These are phyloP conservation scores for Schizonepeta tenuifolia DNA, from an alignment of 257 asterid species.

Conservation along the genomic window DNA sequence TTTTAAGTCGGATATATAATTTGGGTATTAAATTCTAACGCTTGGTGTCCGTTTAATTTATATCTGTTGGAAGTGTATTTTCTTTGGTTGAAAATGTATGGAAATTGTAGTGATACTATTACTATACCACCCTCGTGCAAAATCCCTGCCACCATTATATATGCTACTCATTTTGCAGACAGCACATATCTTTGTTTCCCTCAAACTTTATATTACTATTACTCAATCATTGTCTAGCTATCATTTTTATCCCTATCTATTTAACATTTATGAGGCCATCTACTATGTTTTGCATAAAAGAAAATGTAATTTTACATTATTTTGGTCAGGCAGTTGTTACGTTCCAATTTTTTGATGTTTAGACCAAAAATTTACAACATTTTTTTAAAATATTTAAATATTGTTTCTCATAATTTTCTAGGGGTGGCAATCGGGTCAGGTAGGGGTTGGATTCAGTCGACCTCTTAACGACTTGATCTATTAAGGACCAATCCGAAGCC, in stretches of 20 bases:
- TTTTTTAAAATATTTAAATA: too few relatives aligned
- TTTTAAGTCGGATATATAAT: too few relatives aligned
- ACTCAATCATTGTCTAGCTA: not conserved
- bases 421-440: too few relatives aligned
- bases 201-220: not conserved
- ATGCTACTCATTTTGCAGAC: slow-evolving; percentile 47
- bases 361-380: too few relatives aligned
- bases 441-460: too few relatives aligned
- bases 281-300: not conserved
- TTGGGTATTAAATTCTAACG: too few relatives aligned
- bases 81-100: not conserved
- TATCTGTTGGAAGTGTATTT: too few relatives aligned
- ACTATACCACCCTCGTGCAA: slow-evolving; percentile 32
- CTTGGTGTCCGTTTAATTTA: too few relatives aligned
- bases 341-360: too few relatives aligned
- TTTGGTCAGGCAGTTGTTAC: not conserved
- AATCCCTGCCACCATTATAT: slow-evolving; percentile 20
- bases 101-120: slow-evolving; percentile 2
- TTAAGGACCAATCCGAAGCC: too few relatives aligned
- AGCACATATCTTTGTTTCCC: slow-evolving; percentile 35
- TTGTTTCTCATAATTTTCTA: too few relatives aligned
- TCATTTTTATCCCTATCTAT: not conserved
- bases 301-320: not conserved
- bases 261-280: not conserved
- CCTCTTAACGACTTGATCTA: too few relatives aligned